Evolutionary conservation across 2,329 filamentous ascomycete genomes (phyloP).

Genomic region (Albophoma yamanashiensis): DNA sequence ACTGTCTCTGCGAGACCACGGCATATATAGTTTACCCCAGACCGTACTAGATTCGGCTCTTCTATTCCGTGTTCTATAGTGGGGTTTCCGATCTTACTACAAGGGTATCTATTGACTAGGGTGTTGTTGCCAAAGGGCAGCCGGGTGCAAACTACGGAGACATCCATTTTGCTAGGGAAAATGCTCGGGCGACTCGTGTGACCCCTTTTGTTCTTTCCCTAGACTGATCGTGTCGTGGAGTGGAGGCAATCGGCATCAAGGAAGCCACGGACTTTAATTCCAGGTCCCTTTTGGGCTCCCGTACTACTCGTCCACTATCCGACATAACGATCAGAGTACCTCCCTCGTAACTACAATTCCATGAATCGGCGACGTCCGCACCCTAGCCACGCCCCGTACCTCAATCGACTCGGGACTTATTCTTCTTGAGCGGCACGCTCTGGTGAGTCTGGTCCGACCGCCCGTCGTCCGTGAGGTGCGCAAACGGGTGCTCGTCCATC

Average conservation of each 20-base stretch:
- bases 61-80: too few species aligned
- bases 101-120: neutral
- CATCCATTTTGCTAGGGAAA: neutral
- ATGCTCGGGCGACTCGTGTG: neutral
- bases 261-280: neutral
- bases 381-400: too few species aligned
- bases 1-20: too few species aligned
- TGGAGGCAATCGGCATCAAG: neutral
- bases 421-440: too few species aligned
- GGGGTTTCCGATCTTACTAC: neutral
- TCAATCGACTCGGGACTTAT: too few species aligned
- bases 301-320: neutral
- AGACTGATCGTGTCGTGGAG: neutral
- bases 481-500: too few species aligned
- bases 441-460: too few species aligned
- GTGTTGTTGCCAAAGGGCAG: neutral
- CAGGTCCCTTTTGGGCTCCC: neutral
- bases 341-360: too few species aligned
- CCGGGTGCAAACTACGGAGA: neutral
- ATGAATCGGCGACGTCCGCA: too few species aligned
- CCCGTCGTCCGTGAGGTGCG: too few species aligned
- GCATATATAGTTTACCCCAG: too few species aligned
- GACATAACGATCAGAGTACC: neutral
- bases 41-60: too few species aligned
- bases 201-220: neutral